These are phyloP conservation scores for Hordeum marinum DNA, from an alignment of 176 grass and related monocot species.

Conservation along the genomic window DNA sequence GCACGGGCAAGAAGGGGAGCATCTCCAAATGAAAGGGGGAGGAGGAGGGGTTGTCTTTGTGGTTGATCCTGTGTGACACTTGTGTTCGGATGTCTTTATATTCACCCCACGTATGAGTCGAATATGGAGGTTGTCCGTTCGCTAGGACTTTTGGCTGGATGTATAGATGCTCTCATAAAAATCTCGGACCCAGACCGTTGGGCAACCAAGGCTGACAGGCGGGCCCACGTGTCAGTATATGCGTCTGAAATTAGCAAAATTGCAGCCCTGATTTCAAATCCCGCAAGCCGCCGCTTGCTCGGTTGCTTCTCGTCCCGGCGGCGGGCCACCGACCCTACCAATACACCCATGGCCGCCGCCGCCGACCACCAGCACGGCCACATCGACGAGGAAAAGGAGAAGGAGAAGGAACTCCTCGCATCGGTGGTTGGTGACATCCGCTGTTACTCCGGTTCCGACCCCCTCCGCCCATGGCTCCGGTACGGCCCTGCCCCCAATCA, in stretches of 20 bases:
- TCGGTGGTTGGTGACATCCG: conserved; percentile 63
- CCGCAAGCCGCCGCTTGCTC: not conserved
- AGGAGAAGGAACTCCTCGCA: conserved; percentile 55
- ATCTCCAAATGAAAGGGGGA: too few relatives aligned
- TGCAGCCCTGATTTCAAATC: not conserved
- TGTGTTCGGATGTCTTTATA: too few relatives aligned
- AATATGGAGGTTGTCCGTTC: too few relatives aligned
- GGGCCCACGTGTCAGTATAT: not conserved
- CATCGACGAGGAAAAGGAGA: conserved; percentile 24
- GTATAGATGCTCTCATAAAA: too few relatives aligned
- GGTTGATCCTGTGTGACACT: too few relatives aligned
- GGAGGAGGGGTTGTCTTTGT: too few relatives aligned
- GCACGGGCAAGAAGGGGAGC: too few relatives aligned
- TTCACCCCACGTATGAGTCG: too few relatives aligned
- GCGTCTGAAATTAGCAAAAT: not conserved
- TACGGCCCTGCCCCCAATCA: conserved; percentile 1
- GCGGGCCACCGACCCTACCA: not conserved
- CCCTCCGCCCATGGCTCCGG: conserved; percentile 83
- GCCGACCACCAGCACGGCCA: not conserved
- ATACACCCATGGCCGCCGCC: conserved; percentile 43
- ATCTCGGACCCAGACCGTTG: not conserved
- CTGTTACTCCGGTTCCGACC: conserved; percentile 61
- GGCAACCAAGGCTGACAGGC: not conserved
- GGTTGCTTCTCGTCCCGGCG: not conserved
- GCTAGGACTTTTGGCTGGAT: too few relatives aligned